Base-by-base conservation (phyloP, 2,329 filamentous ascomycete species). In the Xylaria hypoxylon region DNA sequence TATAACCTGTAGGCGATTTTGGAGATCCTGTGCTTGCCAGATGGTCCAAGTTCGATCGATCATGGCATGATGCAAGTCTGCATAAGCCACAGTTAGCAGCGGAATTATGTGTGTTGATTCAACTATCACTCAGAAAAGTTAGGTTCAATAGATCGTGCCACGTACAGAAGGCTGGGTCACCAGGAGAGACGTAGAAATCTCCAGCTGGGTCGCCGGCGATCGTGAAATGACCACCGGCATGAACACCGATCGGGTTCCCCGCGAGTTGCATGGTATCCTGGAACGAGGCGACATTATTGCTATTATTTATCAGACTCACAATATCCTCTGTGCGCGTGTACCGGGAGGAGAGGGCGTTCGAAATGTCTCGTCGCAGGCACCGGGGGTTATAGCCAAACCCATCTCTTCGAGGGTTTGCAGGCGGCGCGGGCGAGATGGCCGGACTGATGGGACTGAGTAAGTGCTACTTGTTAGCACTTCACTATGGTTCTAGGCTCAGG, bases 311-410 rank as follows among this genome's bases (percentile, higher is more conserved):
- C n/a, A 80, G 73, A 38, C 47, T 66, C 40, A 60, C 67, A 26
- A 75, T 72, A 53, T 71, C 61, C 56, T 71, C 64, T 26, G 73
- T 72, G 38, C 62, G 59, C 3, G 64, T 67, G 48, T 70, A 71
- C 26, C 53, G 64, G 44, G 53, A 59, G 53, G 47, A 67, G 35
- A 38, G 73, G 44, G 77, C 70, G 71, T 77, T 77, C 60, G 71
- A 78, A 56, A 82, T 77, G 69, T 81, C 83, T 24, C 82, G 80
- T 42, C 78, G 77, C 50, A 85, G 75, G 74, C 82, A 82, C 55
- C 82, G 80, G n/a, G 81, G 80, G 75, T 84, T 84, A 71, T 81
- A 77, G 58, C 76, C 78, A 40, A 80, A 76, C 17, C 78, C 78
- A 58, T 80, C 75, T 40, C 72, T 44, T 35, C 70, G 72, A 1